Conservation (phyloP, 116 monocot genomes). For the Papilionanthe hybrid region DNA sequence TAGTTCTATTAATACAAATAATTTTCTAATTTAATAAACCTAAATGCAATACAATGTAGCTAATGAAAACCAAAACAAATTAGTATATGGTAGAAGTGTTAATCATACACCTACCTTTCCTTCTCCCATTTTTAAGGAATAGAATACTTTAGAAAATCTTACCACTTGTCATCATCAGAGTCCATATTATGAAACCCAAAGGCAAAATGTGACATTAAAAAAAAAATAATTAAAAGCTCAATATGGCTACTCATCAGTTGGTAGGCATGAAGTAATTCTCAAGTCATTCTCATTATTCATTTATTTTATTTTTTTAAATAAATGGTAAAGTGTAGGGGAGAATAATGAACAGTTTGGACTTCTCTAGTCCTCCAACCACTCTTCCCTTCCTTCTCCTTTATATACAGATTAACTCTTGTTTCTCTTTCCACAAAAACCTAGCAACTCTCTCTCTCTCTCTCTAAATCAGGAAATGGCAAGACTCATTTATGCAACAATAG, state of each 20-base stretch:
- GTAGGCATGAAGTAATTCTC: conserved; percentile 11
- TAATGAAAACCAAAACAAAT: too few species aligned
- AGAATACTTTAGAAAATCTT: neutral
- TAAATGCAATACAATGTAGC: too few species aligned
- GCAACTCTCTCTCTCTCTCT: neutral
- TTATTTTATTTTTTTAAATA: neutral
- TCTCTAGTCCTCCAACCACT: neutral
- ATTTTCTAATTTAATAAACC: too few species aligned
- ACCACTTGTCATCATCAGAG: neutral
- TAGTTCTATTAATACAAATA: too few species aligned
- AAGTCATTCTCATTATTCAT: conserved; percentile 14
- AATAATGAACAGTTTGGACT: neutral
- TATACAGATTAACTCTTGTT: neutral
- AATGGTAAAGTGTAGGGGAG: neutral
- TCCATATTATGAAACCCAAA: neutral
- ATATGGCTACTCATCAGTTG: neutral
- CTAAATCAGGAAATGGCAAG: conserved; percentile 8
- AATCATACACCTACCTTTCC: neutral
- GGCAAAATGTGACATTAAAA: neutral
- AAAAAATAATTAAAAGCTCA: neutral
- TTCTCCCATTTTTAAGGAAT: neutral
- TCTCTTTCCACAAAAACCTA: neutral
- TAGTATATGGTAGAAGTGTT: neutral
- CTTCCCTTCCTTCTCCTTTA: conserved; percentile 7
- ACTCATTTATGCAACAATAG: neutral